phyloP scores from a whole-genome alignment of 139 green algal genomes.

The Mesostigma viride region DNA sequence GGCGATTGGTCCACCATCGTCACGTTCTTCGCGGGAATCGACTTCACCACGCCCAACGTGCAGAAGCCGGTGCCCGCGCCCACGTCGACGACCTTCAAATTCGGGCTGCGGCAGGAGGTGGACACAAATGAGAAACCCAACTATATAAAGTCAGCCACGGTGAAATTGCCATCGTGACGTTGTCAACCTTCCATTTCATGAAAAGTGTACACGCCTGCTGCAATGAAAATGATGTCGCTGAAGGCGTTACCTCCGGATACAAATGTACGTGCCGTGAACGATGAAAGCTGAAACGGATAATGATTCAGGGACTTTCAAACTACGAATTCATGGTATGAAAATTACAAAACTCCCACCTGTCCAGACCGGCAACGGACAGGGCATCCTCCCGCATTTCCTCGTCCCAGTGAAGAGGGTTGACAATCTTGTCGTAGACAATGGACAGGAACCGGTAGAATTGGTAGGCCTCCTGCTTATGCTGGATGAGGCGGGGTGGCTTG shows the following conservation, averaged over 20 bases:
- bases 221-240: too few species aligned
- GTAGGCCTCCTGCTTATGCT: conserved; percentile 83
- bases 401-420: conserved; percentile 86
- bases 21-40: conserved; percentile 58
- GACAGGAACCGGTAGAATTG: conserved; percentile 75
- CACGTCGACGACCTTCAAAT: conserved; percentile 73
- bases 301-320: too few species aligned
- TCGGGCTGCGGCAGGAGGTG: too few species aligned
- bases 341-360: conserved; percentile 31
- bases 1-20: conserved; percentile 88
- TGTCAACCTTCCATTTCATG: conserved; percentile 4
- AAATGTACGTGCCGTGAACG: too few species aligned
- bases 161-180: too few species aligned
- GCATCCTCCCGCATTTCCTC: conserved; percentile 84
- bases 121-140: neutral
- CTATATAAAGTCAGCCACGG: too few species aligned
- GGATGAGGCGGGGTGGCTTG: conserved; percentile 63
- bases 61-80: conserved; percentile 87
- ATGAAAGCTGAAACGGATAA: too few species aligned
- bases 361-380: conserved; percentile 61
- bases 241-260: too few species aligned
- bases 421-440: conserved; percentile 81
- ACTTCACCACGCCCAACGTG: conserved; percentile 75
- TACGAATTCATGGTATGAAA: too few species aligned
- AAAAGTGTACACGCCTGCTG: too few species aligned